Evolutionary conservation across 2,329 filamentous ascomycete species (phyloP).

Genomic region (Mycosphaerella sp.): DNA sequence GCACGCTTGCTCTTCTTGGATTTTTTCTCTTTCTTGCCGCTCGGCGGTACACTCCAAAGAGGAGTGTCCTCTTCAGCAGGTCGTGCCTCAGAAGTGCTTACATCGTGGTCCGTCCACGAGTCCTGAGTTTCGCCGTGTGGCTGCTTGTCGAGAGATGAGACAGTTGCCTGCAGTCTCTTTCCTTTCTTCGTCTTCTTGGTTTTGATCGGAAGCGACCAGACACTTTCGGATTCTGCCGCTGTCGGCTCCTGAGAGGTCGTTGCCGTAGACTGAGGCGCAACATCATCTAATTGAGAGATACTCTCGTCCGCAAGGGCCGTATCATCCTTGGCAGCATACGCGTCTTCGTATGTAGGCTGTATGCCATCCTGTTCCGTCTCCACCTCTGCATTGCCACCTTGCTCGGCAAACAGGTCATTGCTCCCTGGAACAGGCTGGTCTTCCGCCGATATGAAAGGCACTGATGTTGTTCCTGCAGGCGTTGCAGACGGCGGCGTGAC

Average conservation of each 20-base stretch:
- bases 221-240: constrained; percentile 6
- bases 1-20: constrained; percentile 7
- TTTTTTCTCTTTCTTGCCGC: constrained; percentile 30
- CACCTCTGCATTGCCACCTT: constrained; percentile 20
- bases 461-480: background rate
- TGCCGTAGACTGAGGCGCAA: constrained; percentile 3
- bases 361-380: constrained; percentile 23
- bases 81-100: background rate
- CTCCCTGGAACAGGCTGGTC: background rate
- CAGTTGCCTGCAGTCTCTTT: constrained; percentile 4
- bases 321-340: background rate
- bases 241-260: constrained; percentile 3
- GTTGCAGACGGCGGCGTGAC: background rate
- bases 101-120: background rate
- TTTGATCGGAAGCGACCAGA: constrained; percentile 1
- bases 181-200: constrained; percentile 5
- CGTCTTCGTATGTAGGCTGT: background rate
- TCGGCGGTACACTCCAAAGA: constrained; percentile 3
- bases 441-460: background rate
- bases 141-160: background rate
- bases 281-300: background rate
- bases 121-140: background rate
- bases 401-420: constrained; percentile 12
- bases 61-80: constrained; percentile 1
- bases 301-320: background rate